These are phyloP conservation scores for Candida krabiensis DNA, from an alignment of 805 yeast genomes.

Conservation along the genomic window DNA sequence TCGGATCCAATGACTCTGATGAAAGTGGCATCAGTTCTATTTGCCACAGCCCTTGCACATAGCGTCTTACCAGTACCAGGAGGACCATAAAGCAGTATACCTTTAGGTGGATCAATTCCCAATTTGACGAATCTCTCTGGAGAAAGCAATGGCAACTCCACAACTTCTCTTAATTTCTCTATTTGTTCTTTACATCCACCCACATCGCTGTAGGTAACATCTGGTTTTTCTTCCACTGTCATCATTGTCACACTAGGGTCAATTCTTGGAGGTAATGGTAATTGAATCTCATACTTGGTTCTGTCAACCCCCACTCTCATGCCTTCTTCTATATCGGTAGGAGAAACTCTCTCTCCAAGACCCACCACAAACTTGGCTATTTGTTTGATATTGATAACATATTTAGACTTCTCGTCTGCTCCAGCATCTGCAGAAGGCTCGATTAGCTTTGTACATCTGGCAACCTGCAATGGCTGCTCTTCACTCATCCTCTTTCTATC, in stretches of 20 bases:
- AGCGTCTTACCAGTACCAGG: conserved; percentile 99
- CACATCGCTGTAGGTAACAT: conserved; percentile 95
- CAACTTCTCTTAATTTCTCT: conserved; percentile 94
- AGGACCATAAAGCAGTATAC: conserved; percentile 93
- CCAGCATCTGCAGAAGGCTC: conserved; percentile 47
- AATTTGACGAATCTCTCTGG: conserved; percentile 96
- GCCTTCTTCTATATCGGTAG: conserved; percentile 98
- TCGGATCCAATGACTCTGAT: conserved; percentile 98
- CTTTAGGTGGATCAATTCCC: conserved; percentile 99
- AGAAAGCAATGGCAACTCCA: conserved; percentile 86
- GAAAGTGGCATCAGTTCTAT: conserved; percentile 98
- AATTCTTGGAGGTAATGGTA: conserved; percentile 96
- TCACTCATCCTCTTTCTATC: conserved; percentile 90
- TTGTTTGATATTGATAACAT: conserved; percentile 95
- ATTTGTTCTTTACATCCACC: conserved; percentile 99
- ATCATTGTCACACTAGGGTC: conserved; percentile 99
- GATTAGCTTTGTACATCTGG: conserved; percentile 96
- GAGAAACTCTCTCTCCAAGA: conserved; percentile 93
- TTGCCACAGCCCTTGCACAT: conserved; percentile 99
- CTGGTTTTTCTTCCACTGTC: conserved; percentile 99
- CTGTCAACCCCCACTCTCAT: conserved; percentile 99
- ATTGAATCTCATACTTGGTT: conserved; percentile 92
- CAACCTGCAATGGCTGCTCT: conserved; percentile 97
- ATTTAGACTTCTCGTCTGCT: conserved; percentile 81
- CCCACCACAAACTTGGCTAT: conserved; percentile 98